Evolutionary conservation across 768 basidiomycete genomes (phyloP).

Genomic region (Strobilomyces confusus): DNA sequence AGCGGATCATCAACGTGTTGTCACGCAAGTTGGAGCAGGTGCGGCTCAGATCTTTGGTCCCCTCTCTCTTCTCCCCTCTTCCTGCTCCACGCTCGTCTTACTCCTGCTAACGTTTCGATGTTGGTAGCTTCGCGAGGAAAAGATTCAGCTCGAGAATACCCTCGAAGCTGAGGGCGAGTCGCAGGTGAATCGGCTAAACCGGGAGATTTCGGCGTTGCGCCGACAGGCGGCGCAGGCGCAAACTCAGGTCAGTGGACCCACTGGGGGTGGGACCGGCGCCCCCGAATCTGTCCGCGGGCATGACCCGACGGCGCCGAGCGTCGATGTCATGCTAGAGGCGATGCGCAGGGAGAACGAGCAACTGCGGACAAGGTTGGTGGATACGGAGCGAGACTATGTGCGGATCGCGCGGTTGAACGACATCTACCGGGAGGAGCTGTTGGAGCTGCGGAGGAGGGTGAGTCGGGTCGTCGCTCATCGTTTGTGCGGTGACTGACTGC

Average conservation of each 20-base stretch:
- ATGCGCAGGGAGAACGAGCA: slow-evolving; percentile 78
- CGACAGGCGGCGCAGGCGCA: slow-evolving; percentile 31
- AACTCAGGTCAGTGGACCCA: slow-evolving; percentile 37
- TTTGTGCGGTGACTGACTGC: background rate
- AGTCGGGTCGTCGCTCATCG: slow-evolving; percentile 25
- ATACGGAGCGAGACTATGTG: slow-evolving; percentile 75
- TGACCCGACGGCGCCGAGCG: slow-evolving; percentile 35
- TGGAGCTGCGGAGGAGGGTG: slow-evolving; percentile 72
- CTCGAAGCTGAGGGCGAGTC: slow-evolving; percentile 85
- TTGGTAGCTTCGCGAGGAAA: slow-evolving; percentile 72
- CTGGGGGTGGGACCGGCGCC: slow-evolving; percentile 13
- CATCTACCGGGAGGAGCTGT: slow-evolving; percentile 79
- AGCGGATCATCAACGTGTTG: slow-evolving; percentile 79
- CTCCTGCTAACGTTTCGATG: background rate
- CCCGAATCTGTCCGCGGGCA: slow-evolving; percentile 4
- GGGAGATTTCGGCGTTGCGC: slow-evolving; percentile 63
- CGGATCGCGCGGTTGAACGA: slow-evolving; percentile 74
- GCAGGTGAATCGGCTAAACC: slow-evolving; percentile 71
- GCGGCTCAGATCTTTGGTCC: too few species aligned
- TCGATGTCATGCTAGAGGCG: slow-evolving; percentile 68
- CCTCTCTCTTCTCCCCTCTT: too few species aligned
- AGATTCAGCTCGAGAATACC: slow-evolving; percentile 75
- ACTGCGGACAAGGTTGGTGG: slow-evolving; percentile 59
- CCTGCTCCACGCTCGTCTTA: background rate
- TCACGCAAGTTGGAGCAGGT: slow-evolving; percentile 82